A percentile compares a stretch with the other conserved stretches of the same genome.
These are phyloP conservation scores for Drechslerella stenobrocha DNA, from an alignment of 2,329 filamentous ascomycete species.

Conservation along the genomic window DNA sequence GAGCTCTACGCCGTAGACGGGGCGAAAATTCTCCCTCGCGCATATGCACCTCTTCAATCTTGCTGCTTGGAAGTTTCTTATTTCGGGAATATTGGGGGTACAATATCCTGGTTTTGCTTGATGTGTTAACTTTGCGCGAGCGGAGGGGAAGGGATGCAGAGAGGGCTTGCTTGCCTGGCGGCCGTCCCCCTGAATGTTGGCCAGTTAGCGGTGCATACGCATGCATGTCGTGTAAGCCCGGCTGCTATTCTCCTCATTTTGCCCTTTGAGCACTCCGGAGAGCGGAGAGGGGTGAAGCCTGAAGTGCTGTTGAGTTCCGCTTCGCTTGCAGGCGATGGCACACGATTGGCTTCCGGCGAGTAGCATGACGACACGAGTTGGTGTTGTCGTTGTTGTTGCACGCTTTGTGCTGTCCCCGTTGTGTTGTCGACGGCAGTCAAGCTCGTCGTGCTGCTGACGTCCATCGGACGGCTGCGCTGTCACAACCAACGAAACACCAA, in stretches of 20 bases:
- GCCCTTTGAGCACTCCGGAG: constrained; percentile 16
- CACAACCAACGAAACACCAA: constrained; percentile 6
- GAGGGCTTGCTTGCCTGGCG: constrained; percentile 24
- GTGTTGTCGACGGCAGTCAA: constrained; percentile 11
- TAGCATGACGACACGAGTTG: constrained; percentile 49
- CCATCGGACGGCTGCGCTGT: neutral
- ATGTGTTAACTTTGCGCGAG: neutral
- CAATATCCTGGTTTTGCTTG: too few relatives aligned
- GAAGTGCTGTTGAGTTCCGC: constrained; percentile 43
- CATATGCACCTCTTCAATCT: constrained; percentile 12
- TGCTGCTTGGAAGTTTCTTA: constrained; percentile 30
- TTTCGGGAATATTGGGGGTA: constrained; percentile 36
- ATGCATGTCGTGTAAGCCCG: constrained; percentile 46
- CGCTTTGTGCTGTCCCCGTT: constrained; percentile 9
- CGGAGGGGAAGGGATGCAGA: constrained; percentile 1
- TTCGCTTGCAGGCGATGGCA: constrained; percentile 35
- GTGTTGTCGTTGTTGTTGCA: constrained; percentile 36
- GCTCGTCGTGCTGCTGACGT: too few relatives aligned
- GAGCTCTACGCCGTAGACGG: constrained; percentile 45
- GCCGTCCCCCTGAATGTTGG: constrained; percentile 38
- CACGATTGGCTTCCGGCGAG: constrained; percentile 39
- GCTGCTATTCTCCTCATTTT: constrained; percentile 41
- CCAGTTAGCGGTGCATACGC: constrained; percentile 49
- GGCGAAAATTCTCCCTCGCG: constrained; percentile 28
- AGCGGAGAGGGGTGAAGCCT: constrained; percentile 28